Base-by-base conservation (phyloP, 139 green algal genomes). In the Picochlorum sp. region DNA sequence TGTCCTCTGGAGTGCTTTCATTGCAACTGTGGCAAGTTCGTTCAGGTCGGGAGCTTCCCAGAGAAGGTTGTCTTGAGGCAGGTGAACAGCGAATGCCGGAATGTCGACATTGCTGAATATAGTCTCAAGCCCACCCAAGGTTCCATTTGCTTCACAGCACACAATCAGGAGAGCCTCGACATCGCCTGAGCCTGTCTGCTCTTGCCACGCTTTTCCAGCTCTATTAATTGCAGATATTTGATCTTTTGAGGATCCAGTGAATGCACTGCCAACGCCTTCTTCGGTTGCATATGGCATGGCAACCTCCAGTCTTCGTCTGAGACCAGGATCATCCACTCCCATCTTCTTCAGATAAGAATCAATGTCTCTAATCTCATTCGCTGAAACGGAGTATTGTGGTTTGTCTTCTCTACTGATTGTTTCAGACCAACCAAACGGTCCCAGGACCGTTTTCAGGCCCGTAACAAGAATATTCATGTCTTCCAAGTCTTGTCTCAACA, bases 291-390 rank as follows among this genome's bases (percentile, higher is more conserved):
- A 68, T 4, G 80, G 77, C 26, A 83, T 58, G 1, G 59, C 20
- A 18, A 49, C 50, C 18, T 79, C 75, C 45, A 88, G 66, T 21
- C 70, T 61, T 44, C 24, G 54, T 49, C 74, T 72, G n/a, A 79
- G 49, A 32, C 51, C 65, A 7, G 61, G 58, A 57, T 82, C 73
- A 30, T 68, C 73, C 4, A 95, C 82, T 0, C 88, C 88, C 88
- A 95, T 95, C 57, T 84, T 69, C 41, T 79, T 49, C 52, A 95
- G 72, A 65, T 95, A 94, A 37, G 69, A 71, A 26, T 87, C 76
- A 34, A 95, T 73, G 14, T 89, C 79, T 34, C 84, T 52, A 13
- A 83, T 64, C 64, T 90, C 84, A 51, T 71, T 68, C 23, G 68
- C 49, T 4, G 61, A 70, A 10, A 75, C 68, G 18, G 60, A 49